These are phyloP conservation scores for Fusarium sulawesiense DNA, from an alignment of 2,329 filamentous ascomycete genomes.

Conservation along the genomic window DNA sequence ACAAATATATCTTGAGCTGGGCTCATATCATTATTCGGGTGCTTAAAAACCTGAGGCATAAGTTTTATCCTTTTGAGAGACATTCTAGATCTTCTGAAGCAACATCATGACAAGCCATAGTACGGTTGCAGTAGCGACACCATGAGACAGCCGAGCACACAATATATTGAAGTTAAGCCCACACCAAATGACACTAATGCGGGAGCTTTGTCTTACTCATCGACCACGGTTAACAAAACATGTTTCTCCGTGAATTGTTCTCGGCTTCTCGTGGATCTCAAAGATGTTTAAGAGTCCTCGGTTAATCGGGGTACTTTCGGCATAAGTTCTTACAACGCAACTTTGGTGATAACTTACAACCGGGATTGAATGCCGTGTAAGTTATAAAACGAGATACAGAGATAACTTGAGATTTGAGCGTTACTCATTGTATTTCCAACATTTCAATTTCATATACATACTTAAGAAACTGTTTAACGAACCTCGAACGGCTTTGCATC, in stretches of 20 bases:
- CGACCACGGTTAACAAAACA: neutral
- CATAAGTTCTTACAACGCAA: constrained; percentile 30
- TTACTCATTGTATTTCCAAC: neutral
- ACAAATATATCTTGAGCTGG: neutral
- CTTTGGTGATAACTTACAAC: neutral
- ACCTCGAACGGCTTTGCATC: constrained; percentile 28
- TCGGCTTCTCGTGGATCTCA: constrained; percentile 31
- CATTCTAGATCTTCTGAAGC: neutral
- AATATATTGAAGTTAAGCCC: neutral
- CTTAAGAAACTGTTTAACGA: neutral
- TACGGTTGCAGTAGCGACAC: neutral
- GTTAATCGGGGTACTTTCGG: constrained; percentile 43
- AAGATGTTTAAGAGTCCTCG: constrained; percentile 8
- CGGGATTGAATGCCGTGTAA: neutral
- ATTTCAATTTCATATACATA: neutral
- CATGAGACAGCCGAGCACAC: neutral
- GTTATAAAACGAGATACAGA: neutral
- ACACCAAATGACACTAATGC: neutral
- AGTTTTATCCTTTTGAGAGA: neutral
- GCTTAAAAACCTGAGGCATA: neutral
- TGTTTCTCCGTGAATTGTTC: constrained; percentile 4
- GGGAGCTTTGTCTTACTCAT: constrained; percentile 2
- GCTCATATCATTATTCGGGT: neutral
- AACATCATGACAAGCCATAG: constrained; percentile 13
- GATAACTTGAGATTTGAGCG: neutral